A percentile compares a stretch with the other conserved stretches of the same genome.
Conservation (phyloP, 164 flowering plant genomes). For the Sedum album region DNA sequence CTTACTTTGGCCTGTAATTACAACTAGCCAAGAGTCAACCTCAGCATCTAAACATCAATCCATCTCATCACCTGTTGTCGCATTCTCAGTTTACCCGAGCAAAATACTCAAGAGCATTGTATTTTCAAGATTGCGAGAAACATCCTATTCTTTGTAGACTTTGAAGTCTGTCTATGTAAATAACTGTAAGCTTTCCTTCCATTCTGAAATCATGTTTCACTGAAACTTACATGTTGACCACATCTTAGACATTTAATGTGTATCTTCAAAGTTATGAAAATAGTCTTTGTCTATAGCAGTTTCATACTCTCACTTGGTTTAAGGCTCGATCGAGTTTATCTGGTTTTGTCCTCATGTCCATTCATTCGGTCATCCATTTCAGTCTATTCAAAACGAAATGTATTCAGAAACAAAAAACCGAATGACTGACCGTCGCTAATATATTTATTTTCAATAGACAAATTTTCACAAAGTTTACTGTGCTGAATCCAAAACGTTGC, state of each 20-base stretch:
- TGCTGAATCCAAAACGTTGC: no score
- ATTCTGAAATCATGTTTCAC: neutral
- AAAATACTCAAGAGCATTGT: neutral
- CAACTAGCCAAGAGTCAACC: neutral
- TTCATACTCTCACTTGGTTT: no score
- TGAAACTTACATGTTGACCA: neutral
- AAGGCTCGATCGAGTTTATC: no score
- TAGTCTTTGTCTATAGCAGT: no score
- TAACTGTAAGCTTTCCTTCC: neutral
- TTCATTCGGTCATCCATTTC: no score
- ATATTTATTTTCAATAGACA: no score
- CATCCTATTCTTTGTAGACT: neutral
- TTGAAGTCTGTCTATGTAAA: neutral
- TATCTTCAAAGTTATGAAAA: no score
- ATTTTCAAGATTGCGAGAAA: neutral
- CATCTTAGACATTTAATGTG: neutral
- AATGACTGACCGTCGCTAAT: no score
- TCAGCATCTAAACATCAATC: neutral
- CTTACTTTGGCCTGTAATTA: constrained; percentile 42
- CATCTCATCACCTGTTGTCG: neutral
- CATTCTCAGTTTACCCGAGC: neutral
- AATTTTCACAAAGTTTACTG: no score
- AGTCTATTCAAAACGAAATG: no score
- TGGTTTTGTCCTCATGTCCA: no score
- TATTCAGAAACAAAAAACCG: no score